These are phyloP conservation scores for Tuber magnatum DNA, from an alignment of 495 filamentous ascomycete species.

Conservation along the genomic window DNA sequence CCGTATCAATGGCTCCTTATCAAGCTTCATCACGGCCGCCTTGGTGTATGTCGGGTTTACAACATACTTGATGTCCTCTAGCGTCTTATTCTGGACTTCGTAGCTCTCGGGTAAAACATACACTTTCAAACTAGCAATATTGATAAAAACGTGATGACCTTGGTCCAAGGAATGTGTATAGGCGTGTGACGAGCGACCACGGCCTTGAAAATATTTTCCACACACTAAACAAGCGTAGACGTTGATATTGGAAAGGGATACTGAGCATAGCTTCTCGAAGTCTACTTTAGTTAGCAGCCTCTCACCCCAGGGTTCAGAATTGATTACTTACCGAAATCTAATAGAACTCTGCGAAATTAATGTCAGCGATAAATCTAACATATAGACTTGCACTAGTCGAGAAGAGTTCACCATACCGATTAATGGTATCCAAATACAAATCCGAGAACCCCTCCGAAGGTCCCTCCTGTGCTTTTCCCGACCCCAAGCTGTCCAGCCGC, in stretches of 20 bases:
- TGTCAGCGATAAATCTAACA: constrained; percentile 10
- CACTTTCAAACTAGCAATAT: constrained; percentile 89
- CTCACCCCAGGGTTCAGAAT: neutral
- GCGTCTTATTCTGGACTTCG: constrained; percentile 86
- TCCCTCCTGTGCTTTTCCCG: constrained; percentile 51
- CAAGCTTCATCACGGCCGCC: constrained; percentile 68
- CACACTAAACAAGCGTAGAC: constrained; percentile 97
- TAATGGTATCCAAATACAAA: constrained; percentile 95
- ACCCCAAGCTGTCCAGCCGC: constrained; percentile 20
- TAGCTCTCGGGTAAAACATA: constrained; percentile 97
- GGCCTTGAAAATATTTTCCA: constrained; percentile 93
- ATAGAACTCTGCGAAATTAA: constrained; percentile 17
- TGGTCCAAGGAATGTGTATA: constrained; percentile 97
- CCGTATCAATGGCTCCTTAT: constrained; percentile 64
- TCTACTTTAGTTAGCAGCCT: constrained; percentile 60
- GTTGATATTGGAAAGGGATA: constrained; percentile 94
- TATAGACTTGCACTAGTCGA: neutral
- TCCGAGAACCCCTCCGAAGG: constrained; percentile 87
- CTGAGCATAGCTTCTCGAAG: constrained; percentile 95
- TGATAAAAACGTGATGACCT: constrained; percentile 94
- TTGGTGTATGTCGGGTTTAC: constrained; percentile 83
- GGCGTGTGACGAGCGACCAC: constrained; percentile 87
- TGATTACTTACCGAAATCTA: constrained; percentile 28
- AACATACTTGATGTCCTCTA: constrained; percentile 98
- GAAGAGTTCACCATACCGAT: constrained; percentile 49